Percentiles rank a stretch among this genome's conserved stretches.
phyloP scores from a whole-genome alignment of 495 filamentous ascomycete genomes.

The Podospora didyma region DNA sequence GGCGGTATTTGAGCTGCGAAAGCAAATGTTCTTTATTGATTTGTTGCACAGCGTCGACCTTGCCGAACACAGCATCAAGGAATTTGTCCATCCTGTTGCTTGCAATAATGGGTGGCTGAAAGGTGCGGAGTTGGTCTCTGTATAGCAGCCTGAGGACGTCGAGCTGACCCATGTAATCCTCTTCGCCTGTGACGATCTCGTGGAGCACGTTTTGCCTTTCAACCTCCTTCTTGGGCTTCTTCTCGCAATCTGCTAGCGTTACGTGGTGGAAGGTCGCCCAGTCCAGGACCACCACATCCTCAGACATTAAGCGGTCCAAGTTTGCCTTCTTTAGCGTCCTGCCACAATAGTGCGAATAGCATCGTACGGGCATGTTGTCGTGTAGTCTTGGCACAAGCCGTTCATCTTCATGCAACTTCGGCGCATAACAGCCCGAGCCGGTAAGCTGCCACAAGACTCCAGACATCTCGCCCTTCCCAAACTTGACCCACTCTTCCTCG shows the following conservation, averaged over 20 bases:
- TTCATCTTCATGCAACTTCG: slow-evolving; percentile 72
- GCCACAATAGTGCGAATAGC: slow-evolving; percentile 93
- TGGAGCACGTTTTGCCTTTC: slow-evolving; percentile 92
- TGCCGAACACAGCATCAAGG: slow-evolving; percentile 81
- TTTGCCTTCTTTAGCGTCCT: slow-evolving; percentile 93
- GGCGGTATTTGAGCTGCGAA: slow-evolving; percentile 92
- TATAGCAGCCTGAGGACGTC: slow-evolving; percentile 82
- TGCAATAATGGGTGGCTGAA: slow-evolving; percentile 77
- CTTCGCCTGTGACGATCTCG: slow-evolving; percentile 93
- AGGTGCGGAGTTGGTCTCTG: slow-evolving; percentile 69
- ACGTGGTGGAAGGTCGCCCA: slow-evolving; percentile 92
- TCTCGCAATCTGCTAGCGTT: slow-evolving; percentile 67
- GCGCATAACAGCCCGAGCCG: slow-evolving; percentile 86
- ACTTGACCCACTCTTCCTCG: slow-evolving; percentile 98
- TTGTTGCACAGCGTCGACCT: slow-evolving; percentile 79
- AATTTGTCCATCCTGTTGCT: slow-evolving; percentile 73
- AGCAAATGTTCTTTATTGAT: slow-evolving; percentile 94
- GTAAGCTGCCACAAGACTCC: slow-evolving; percentile 94
- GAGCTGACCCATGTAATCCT: slow-evolving; percentile 82
- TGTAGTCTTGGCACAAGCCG: slow-evolving; percentile 32
- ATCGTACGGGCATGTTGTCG: slow-evolving; percentile 60
- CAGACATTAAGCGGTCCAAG: slow-evolving; percentile 62
- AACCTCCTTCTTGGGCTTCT: slow-evolving; percentile 77
- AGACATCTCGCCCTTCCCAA: slow-evolving; percentile 67
- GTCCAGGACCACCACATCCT: slow-evolving; percentile 68